Base-by-base conservation (phyloP, 202 grass and related monocot species). In the Schoenoplectus tabernaemontani region DNA sequence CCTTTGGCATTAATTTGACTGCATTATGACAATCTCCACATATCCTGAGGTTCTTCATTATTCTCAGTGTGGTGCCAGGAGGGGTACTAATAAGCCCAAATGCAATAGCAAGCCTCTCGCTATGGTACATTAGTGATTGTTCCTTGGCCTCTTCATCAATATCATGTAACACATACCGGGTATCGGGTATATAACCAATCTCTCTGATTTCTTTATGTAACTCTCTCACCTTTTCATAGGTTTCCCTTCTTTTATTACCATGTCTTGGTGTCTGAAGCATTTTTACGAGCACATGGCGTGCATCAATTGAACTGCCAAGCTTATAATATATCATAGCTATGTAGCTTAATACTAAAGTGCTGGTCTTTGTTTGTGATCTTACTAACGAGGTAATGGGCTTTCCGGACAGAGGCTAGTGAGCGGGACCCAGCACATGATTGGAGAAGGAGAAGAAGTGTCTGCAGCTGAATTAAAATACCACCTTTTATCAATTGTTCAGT, bases 31-130 rank as follows among this genome's bases (percentile, higher is more conserved):
- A 97, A 87, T 97, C 91, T 0, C 95, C 91, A 63, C 89, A 97
- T 78, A 97, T 92, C 71, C 95, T 83, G 7, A 94, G 87, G 81
- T 97, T 97, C 87, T 97, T 97, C 84, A 94, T 97, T 64, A 97
- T 87, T 9, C 87, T 87, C 20, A 97, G 81, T 57, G 87, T 89
- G 12, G 87, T 92, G 13, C 93, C 87, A 7, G 87, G 79, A 61
- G 87, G 82, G 37, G 91, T 97, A 84, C 86, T 94, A 47, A 94
- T 83, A 34, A 97, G 74, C 5, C 95, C 91, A 43, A 91, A 97
- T 13, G 89, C 91, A 83, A 97, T 89, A 70, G 95, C 95, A 36
- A 92, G 74, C 48, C 91, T 90, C 84, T 97, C 91, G 80, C 95
- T 97, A 80, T 97, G 89, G 87, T 97, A 90, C 91, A 97, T 89